These are phyloP conservation scores for Scleroderma bovista DNA, from an alignment of 768 basidiomycete genomes.

Conservation along the genomic window DNA sequence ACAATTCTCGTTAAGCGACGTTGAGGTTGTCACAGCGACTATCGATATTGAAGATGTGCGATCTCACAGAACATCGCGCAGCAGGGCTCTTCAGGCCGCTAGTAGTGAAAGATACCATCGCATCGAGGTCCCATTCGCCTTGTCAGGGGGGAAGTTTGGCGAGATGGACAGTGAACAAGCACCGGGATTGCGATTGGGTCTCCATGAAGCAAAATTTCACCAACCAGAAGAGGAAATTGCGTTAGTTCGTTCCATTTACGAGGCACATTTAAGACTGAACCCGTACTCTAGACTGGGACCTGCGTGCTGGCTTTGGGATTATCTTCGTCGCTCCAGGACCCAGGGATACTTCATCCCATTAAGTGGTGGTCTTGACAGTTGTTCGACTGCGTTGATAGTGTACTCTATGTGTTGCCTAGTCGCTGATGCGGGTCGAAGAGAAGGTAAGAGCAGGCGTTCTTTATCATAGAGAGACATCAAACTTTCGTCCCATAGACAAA, in stretches of 20 bases:
- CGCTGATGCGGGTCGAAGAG: constrained; percentile 63
- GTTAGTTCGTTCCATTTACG: constrained; percentile 43
- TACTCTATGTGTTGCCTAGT: constrained; percentile 96
- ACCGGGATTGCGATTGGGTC: constrained; percentile 43
- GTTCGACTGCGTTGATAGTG: constrained; percentile 93
- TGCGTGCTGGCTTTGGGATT: constrained; percentile 99
- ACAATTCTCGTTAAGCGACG: constrained; percentile 93
- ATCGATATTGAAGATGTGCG: constrained; percentile 97
- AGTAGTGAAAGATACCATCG: constrained; percentile 69
- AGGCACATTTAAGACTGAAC: background rate
- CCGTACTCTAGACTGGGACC: constrained; percentile 69
- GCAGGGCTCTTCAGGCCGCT: constrained; percentile 88
- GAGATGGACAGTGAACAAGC: constrained; percentile 51
- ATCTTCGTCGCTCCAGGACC: constrained; percentile 86
- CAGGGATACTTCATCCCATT: constrained; percentile 95
- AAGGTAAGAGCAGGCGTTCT: constrained; percentile 45
- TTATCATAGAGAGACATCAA: background rate
- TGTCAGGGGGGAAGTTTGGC: constrained; percentile 72
- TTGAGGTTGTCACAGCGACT: constrained; percentile 94
- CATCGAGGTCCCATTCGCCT: constrained; percentile 73
- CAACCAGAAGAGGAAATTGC: constrained; percentile 95
- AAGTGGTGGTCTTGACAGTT: constrained; percentile 96
- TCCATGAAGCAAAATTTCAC: constrained; percentile 50
- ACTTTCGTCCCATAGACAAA: constrained; percentile 41
- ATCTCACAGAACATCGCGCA: constrained; percentile 77